Base-by-base conservation (phyloP, 345 rosid species). In the Brassica rapa region DNA sequence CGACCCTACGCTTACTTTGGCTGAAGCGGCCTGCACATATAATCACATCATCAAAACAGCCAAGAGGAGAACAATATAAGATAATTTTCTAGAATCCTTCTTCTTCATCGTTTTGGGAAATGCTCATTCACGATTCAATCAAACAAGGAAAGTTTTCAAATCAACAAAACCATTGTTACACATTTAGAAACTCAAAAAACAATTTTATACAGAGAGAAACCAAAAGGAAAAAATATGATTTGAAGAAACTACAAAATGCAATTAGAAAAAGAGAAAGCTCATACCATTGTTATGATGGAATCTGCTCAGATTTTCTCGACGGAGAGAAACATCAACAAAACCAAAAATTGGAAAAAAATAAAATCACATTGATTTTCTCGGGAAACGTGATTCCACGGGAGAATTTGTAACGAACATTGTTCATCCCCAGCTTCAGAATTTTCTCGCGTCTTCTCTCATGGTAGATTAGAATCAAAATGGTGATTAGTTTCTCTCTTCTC, bases 1-100 rank as follows among this genome's bases (percentile, higher is more conserved):
- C 85, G 97, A 90, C 70, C 99, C 98, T 72, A 88, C 86, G 8
- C 37, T 84, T 7, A 86, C 71, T 83, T 80, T 83, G 66, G 81
- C 86, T 79, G 86, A 73, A 82, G 88, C 82, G 83, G 89, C 92
- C 96, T 92, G 86, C 76, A 1, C 76, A 49, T 49, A 49, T 6
- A n/a, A 49, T 49, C 56, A 49, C 56, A 70, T 53, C 59, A 53
- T 35, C 10, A 69, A 55, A 68, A 12, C 59, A 46, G 56, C 19
- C 56, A 49, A 14, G 7, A n/a, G 56, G 15, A 49, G 19, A 49
- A 49, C 6, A n/a, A 46, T 46, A 15, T 14, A 46, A 46, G 4
- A 65, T 63, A 7, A 63, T 33, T 30, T 8, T 73, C 6, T 35
- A 64, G 30, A 74, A 21, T 12, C 4, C 24, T 8, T 55, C 10